Percentiles rank a stretch among this genome's conserved stretches.
Conservation (phyloP, 2,329 filamentous ascomycete species). For the Xylariomycetidae sp. region DNA sequence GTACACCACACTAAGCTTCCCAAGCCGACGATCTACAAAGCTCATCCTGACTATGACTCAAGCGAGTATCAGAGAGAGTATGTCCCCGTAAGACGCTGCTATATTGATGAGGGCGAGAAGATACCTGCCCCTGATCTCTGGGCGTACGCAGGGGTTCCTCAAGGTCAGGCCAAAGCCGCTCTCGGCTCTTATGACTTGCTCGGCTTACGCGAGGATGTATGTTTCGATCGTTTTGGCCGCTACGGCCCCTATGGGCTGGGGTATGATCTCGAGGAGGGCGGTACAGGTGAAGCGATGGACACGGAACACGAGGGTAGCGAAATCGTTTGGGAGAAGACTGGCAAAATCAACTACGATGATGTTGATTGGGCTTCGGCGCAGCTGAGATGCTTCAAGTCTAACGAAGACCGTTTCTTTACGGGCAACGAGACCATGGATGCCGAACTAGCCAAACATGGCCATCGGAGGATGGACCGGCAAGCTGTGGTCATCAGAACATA, state of each 20-base stretch:
- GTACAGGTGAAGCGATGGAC: conserved; percentile 66
- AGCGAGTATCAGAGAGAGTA: conserved; percentile 49
- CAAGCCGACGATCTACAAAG: conserved; percentile 53
- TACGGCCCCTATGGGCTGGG: conserved; percentile 82
- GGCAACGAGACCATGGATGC: conserved; percentile 31
- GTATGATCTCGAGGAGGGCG: conserved; percentile 70
- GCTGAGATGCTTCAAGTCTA: conserved; percentile 50
- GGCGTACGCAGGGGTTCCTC: conserved; percentile 65
- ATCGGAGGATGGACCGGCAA: conserved; percentile 52
- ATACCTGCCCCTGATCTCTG: conserved; percentile 58
- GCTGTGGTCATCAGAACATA: conserved; percentile 79
- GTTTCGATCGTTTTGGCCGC: conserved; percentile 82
- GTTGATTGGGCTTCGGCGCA: conserved; percentile 55
- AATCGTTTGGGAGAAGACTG: conserved; percentile 49
- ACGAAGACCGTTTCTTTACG: conserved; percentile 57
- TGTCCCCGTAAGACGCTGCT: conserved; percentile 55
- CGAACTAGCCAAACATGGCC: conserved; percentile 19
- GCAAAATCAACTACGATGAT: conserved; percentile 51
- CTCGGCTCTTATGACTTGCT: conserved; percentile 73
- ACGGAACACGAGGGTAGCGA: conserved; percentile 66
- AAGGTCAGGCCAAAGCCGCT: conserved; percentile 71
- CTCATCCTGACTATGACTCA: conserved; percentile 63
- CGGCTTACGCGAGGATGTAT: conserved; percentile 71
- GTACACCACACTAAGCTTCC: conserved; percentile 34
- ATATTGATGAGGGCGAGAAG: conserved; percentile 55